A percentile compares a stretch with the other conserved stretches of the same genome.
These are phyloP conservation scores for Kregervanrija pseudodelftensis DNA, from an alignment of 805 yeast genomes.

Conservation along the genomic window DNA sequence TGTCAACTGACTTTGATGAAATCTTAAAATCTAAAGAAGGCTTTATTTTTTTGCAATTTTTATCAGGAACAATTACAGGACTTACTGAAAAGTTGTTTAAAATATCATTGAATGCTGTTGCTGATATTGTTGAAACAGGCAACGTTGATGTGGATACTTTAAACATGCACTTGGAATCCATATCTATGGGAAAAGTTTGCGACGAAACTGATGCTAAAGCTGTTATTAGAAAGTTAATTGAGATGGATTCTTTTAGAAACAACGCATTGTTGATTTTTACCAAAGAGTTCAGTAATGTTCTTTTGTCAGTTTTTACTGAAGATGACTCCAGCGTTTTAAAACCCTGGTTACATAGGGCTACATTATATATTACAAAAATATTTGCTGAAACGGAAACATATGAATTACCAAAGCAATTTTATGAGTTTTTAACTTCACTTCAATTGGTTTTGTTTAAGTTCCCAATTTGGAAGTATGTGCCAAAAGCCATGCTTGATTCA, in stretches of 20 bases:
- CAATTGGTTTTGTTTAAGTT: constrained; percentile 23
- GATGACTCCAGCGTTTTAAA: constrained; percentile 24
- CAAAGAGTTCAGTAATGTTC: constrained; percentile 16
- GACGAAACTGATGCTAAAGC: background rate
- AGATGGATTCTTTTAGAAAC: constrained; percentile 24
- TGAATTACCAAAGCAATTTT: constrained; percentile 24
- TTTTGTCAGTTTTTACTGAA: constrained; percentile 1
- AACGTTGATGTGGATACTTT: constrained; percentile 3
- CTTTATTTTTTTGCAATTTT: constrained; percentile 8
- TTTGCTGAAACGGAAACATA: constrained; percentile 41
- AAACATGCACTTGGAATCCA: constrained; percentile 10
- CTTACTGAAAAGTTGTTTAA: background rate
- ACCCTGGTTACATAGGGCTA: constrained; percentile 52
- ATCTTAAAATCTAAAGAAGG: constrained; percentile 1
- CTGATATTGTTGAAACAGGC: constrained; percentile 2
- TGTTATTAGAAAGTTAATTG: constrained; percentile 10
- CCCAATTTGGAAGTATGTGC: constrained; percentile 35
- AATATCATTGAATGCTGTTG: constrained; percentile 6
- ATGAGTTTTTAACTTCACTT: constrained; percentile 26
- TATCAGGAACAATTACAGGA: background rate
- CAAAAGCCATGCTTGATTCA: constrained; percentile 45
- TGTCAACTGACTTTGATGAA: background rate
- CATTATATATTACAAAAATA: constrained; percentile 54
- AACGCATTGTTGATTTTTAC: constrained; percentile 26
- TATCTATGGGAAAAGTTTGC: background rate